These are phyloP conservation scores for Heracleum sosnowskyi DNA, from an alignment of 129 eudicot species.

Conservation along the genomic window DNA sequence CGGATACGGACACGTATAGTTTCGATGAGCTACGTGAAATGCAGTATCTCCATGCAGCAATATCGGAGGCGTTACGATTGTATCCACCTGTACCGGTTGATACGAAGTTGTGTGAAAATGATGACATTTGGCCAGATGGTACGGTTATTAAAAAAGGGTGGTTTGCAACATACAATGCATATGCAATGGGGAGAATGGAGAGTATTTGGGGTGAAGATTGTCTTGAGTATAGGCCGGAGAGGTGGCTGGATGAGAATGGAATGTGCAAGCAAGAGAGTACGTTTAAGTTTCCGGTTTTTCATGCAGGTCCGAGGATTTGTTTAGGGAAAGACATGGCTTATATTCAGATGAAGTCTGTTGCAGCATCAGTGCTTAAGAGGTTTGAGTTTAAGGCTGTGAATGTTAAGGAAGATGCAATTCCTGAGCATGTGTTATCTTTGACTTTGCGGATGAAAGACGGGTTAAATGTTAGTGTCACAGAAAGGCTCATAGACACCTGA, in stretches of 20 bases:
- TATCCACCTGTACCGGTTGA: constrained; percentile 84
- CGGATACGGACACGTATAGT: constrained; percentile 17
- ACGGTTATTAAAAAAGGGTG: constrained; percentile 41
- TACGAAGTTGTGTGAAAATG: constrained; percentile 37
- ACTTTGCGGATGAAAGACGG: constrained; percentile 80
- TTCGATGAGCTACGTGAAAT: constrained; percentile 60
- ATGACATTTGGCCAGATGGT: constrained; percentile 69
- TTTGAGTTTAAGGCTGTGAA: constrained; percentile 33
- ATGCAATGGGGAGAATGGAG: constrained; percentile 85
- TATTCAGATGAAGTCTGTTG: constrained; percentile 81
- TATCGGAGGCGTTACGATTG: constrained; percentile 60
- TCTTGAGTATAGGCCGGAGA: constrained; percentile 58
- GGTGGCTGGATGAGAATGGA: constrained; percentile 63
- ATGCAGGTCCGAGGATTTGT: constrained; percentile 75
- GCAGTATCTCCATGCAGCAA: constrained; percentile 72
- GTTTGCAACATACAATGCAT: constrained; percentile 50
- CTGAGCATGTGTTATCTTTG: constrained; percentile 52
- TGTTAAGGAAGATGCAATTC: constrained; percentile 29
- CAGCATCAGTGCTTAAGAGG: constrained; percentile 48
- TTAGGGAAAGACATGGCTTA: constrained; percentile 84
- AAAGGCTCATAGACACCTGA: constrained; percentile 13
- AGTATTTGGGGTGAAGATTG: constrained; percentile 73
- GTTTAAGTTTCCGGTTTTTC: constrained; percentile 60
- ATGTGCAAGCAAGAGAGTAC: constrained; percentile 35
- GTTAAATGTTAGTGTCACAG: constrained; percentile 27